Base-by-base conservation (phyloP, 2,329 filamentous ascomycete genomes). In the Colletotrichum lini region DNA sequence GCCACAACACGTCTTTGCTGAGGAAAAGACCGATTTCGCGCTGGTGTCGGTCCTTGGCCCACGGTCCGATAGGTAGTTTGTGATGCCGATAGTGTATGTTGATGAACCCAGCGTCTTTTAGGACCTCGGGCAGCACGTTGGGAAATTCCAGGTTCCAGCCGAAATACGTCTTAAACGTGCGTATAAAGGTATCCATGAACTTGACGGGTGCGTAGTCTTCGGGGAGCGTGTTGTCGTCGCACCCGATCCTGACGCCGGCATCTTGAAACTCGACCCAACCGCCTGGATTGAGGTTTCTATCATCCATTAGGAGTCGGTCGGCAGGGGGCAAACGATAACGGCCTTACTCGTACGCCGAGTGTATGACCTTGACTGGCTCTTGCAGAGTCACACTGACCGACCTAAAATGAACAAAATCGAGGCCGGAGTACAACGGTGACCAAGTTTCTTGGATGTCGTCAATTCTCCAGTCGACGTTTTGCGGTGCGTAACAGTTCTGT, bases 401-500 rank as follows among this genome's bases (percentile, higher is more conserved):
- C 57, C 89, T 82, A 26, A 84, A 78, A 75, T 90, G 88, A 54
- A 91, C 85, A 67, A 87, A 84, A 75, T 90, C 88, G 73, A 89
- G 77, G 53, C 78, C 74, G 30, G 71, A 69, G 61, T 83, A 83
- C 18, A 81, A 80, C 35, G 77, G 77, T 9, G 78, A 79, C 65
- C 75, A 77, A n/a, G 40, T 68, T 44, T 67, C 65, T 63, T 88
- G 84, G 23, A 85, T 80, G 73, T 89, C 86, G 47, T 74, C 73
- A 35, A 73, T 88, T 87, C 84, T 74, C 85, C 82, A 91, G 56
- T 84, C 83, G 44, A 90, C 82, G 73, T 91, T 91, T 15, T 87
- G 86, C 3, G 89, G 89, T 8, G 89, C 84, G 77, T 80, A 84
- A 35, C 78, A 76, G 3, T 82, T 82, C 56, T 85, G 83, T n/a